Base-by-base conservation (phyloP, 2,329 filamentous ascomycete species). In the Trichophyton benhamiae region DNA sequence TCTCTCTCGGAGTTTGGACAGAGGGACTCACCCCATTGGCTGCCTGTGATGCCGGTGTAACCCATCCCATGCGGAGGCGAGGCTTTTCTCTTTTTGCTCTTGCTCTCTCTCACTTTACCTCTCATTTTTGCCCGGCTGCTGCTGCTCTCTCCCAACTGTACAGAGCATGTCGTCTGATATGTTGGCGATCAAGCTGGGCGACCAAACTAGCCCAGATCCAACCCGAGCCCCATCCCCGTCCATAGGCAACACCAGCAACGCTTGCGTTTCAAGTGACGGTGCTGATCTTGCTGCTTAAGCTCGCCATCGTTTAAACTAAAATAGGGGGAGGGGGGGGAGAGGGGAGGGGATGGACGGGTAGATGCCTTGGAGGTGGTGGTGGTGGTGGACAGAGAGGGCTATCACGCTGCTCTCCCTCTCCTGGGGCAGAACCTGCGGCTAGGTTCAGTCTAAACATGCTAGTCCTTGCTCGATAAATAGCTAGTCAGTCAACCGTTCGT, bases 221-320 rank as follows among this genome's bases (percentile, higher is more conserved):
- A 36, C 27, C 25, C 52, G 33, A 55, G n/a, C 25, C 25, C 49
- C 25, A 11, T 6, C 48, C 22, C 22, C 8, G 52, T n/a, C 15
- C 52, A 55, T 36, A 15, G 13, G 52, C 33, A 38, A 38, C 9
- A 38, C 33, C 33, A 38, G 33, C 22, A 53, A 53, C 48, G 22
- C 52, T 33, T 55, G 52, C 30, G 52, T 55, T 55, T 55, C 52
- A 55, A 55, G 27, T 55, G 52, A 55, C 52, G 52, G 33, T 55
- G 52, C 27, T 36, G 52, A 55, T 55, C 49, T 33, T 55, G 52
- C 52, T 33, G 33, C 22, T 36, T 20, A 27, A n/a, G 5, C 27
- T 55, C 15, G 13, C 13, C 13, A 7, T 33, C 52, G 41, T 44
- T 44, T 44, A 44, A n/a, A 44, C 15, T 44, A 44, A 17, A 44